Evolutionary conservation across 768 basidiomycete genomes (phyloP), one percentile per base, ranked within the genome.

Genomic region (Leucocoprinus leucothites): DNA sequence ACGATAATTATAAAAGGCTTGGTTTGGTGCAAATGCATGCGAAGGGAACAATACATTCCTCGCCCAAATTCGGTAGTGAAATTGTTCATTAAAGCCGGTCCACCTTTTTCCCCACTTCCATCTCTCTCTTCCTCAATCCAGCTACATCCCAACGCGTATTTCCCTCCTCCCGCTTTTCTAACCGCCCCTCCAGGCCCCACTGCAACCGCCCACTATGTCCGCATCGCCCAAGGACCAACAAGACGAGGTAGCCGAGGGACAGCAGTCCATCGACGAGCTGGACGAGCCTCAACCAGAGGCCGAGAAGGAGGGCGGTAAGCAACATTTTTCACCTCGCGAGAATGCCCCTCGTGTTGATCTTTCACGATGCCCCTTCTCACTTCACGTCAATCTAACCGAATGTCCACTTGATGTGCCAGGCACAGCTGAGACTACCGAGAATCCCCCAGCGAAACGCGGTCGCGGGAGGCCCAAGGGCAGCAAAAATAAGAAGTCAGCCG

Each of bases 381-480:
- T 60, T 65, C 56, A 61, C 60, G 53, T 58, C 57, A 49, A 61
- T 60, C 59, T 53, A 46, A 36, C 57, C 46, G 55, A 59, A 51
- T 41, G 62, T 51, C 54, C 58, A 61, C 60, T 48, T 63, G 53
- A 49, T 63, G 59, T 73, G 76, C 61, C 73, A 65, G 68, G 73
- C 58, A 65, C 76, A 56, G 70, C 75, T 54, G 67, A 74, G 57
- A 31, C 47, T 24, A 48, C 54, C 16, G 54, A 56, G 7, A 49
- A 48, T 19, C 67, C 71, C 43, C 76, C 81, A 40, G 62, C 66
- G 58, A 94, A 92, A 75, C 85, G 93, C 64, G 85, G 89, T 65
- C 82, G 94, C 45, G 94, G 94, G 51, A 84, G 94, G 61, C 94
- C 94, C 58, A 91, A 87, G 69, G 93, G 93, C 63, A 91, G 89